Conservation (phyloP, 192 early-diverging fungal species). For the Coemansia sp. region DNA sequence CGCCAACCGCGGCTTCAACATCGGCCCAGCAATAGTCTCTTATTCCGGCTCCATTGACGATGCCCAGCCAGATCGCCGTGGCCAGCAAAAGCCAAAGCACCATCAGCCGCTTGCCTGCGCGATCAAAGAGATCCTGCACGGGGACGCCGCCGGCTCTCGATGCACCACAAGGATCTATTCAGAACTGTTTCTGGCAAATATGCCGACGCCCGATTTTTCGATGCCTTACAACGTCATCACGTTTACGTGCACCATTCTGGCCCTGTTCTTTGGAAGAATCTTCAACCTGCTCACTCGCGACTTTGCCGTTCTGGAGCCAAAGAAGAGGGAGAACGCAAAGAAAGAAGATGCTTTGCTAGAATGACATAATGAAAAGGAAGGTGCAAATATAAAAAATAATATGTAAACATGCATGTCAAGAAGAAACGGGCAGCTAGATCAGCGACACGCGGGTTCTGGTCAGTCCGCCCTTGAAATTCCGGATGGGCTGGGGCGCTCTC, state of each 20-base stretch:
- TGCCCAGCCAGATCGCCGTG: neutral
- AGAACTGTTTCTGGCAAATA: constrained; percentile 78
- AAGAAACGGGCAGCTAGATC: constrained; percentile 60
- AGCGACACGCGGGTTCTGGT: constrained; percentile 68
- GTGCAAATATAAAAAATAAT: constrained; percentile 1
- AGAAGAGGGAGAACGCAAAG: neutral
- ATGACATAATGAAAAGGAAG: neutral
- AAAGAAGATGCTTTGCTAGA: neutral
- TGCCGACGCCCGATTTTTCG: constrained; percentile 96
- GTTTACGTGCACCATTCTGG: constrained; percentile 91
- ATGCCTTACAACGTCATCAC: constrained; percentile 99
- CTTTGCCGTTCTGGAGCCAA: constrained; percentile 50
- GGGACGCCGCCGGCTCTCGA: neutral
- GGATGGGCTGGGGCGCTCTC: constrained; percentile 65
- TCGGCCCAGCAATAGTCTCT: constrained; percentile 69
- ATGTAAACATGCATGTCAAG: neutral
- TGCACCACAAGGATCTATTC: constrained; percentile 67
- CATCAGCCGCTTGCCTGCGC: constrained; percentile 20
- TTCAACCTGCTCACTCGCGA: constrained; percentile 79
- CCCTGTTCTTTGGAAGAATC: constrained; percentile 91
- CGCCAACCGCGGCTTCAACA: constrained; percentile 92
- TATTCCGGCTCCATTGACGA: constrained; percentile 20
- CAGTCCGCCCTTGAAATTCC: constrained; percentile 75
- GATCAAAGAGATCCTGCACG: constrained; percentile 10
- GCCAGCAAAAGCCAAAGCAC: neutral